Evolutionary conservation across 345 rosid species (phyloP).

Genomic region (Punica granatum): DNA sequence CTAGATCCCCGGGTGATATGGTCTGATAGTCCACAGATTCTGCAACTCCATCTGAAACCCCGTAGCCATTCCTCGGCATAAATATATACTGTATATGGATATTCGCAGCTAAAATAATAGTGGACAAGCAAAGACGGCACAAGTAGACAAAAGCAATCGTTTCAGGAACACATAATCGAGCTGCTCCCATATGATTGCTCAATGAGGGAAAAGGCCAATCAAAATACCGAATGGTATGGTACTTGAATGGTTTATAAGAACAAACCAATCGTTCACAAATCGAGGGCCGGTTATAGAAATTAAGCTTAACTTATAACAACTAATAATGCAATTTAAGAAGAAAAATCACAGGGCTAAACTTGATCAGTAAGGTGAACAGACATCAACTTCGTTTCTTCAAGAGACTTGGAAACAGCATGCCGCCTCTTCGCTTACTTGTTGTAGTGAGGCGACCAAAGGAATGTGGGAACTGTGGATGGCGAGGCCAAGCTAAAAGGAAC

Average conservation of each 20-base stretch:
- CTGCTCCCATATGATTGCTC: not conserved
- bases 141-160: not conserved
- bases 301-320: not conserved
- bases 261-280: not conserved
- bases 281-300: not conserved
- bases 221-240: not conserved
- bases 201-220: not conserved
- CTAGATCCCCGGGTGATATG: conserved; percentile 64
- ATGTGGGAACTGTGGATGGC: conserved; percentile 58
- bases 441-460: conserved; percentile 70
- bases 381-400: not conserved
- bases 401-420: not conserved
- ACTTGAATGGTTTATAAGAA: not conserved
- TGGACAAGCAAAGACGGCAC: not conserved
- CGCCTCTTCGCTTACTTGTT: conserved; percentile 16
- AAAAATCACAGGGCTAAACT: not conserved
- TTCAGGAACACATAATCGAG: not conserved
- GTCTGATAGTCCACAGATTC: conserved; percentile 64
- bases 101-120: not conserved
- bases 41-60: conserved; percentile 24
- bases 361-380: not conserved
- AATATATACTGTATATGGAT: not conserved
- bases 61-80: conserved; percentile 8
- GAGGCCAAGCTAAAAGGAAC: conserved; percentile 29
- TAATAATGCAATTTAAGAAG: not conserved